Evolutionary conservation across 2,329 filamentous ascomycete species (phyloP), one percentile per base, ranked within the genome.

Genomic region (Tolypocladium endophyticum): DNA sequence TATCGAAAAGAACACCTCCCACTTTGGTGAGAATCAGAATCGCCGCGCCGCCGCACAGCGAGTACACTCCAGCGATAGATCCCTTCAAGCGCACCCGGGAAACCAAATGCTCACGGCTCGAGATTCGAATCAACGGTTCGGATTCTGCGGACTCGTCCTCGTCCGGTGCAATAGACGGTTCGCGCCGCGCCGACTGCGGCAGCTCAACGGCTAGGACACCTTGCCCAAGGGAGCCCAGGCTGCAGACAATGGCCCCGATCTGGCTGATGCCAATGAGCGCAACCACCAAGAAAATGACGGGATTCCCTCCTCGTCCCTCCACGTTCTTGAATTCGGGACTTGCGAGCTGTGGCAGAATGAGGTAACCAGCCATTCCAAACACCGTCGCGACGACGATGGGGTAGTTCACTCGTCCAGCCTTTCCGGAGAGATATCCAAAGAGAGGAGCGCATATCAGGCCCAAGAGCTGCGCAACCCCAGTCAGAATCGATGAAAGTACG

Each of bases 171-270:
- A 74, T 65, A 0, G 70, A 68, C 4, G 69, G 62, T 50, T 68
- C 64, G 14, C 62, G 62, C 60, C 59, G 66, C 45, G 53, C 64
- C 1, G 66, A 64, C 36, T 66, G 66, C 16, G 70, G 69, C 4
- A 76, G 65, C 55, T 82, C 80, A 1, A 75, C 77, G 6, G 77
- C 76, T 28, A 95, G 78, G 28, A 97, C 87, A 4, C 92, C 92
- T 20, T 86, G 85, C 43, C 91, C 91, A 3, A 99, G 81, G 0
- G 94, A 85, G 0, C 90, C 92, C n/a, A 99, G 81, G 64, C 90
- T 96, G 75, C 92, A 97, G 0, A 99, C 94, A 61, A 99, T 97
- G 14, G 92, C 89, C 2, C 93, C 94, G 62, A 99, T 97, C 73
- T 99, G 94, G 68, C 90, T 95, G 69, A 96, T 84, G 18, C 94